Base-by-base conservation (phyloP, 108 stramenopile species). In the Mediolabrus comicus region DNA sequence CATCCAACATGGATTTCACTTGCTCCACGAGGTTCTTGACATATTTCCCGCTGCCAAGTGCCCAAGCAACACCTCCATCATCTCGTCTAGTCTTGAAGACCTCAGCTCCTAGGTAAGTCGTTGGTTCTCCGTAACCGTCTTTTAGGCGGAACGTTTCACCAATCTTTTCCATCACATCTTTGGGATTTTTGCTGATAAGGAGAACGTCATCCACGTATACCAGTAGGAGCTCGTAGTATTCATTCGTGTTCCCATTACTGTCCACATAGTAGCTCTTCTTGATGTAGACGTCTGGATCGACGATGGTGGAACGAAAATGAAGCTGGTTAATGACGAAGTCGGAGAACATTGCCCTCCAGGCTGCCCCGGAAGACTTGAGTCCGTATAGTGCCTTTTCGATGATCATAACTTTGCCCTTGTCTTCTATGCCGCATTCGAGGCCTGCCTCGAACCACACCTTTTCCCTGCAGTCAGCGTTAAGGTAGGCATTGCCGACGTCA, bases 321-420 rank as follows among this genome's bases (percentile, higher is more conserved):
- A 78, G 6, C 9, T 4, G 25, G 0, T 60, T 51, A 24, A 22
- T 13, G 9, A 70, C 36, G 29, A 31, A 59, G 2, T 59, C 69
- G 19, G 69, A 33, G 46, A 70, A 70, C 59, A 60, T 59, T 14
- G 58, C 30, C 13, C 69, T 49, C 69, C 69, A 85, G 1, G 60
- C 39, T 0, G 62, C 67, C 1, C 79, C 67, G 11, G 43, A 10
- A 1, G 65, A 62, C 30, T 78, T 80, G 14, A 84, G 29, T 36
- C 86, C 83, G 55, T 87, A 87, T 12, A 87, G 34, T 29, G 77
- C 83, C 51, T 73, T 29, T 3, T 30, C 58, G 10, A 87, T 36
- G 6, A 75, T 51, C 36, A 62, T 28, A 2, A 61, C 46, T 35
- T 72, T 74, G 4, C 81, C 86, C 26, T 65, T 46, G 2, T 64